These are phyloP conservation scores for Saturnispora mendoncae DNA, from an alignment of 805 yeast genomes.

Conservation along the genomic window DNA sequence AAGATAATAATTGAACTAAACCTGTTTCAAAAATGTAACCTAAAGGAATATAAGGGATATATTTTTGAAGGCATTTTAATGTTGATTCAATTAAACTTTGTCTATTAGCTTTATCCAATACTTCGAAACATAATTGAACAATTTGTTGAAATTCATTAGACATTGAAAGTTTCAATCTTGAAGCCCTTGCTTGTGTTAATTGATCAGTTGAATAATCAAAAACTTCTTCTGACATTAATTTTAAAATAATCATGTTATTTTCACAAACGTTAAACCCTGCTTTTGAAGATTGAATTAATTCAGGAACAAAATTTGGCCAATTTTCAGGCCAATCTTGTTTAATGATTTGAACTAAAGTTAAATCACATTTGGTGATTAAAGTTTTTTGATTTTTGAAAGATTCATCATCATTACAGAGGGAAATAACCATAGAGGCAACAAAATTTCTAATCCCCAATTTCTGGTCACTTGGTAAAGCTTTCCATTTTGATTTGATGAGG, in stretches of 20 bases:
- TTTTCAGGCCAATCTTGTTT: conserved; percentile 99
- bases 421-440: conserved; percentile 85
- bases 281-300: conserved; percentile 74
- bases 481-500: conserved; percentile 89
- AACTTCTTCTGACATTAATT: conserved; percentile 87
- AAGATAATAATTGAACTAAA: conserved; percentile 58
- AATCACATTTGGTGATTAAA: conserved; percentile 83
- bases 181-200: conserved; percentile 92
- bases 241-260: conserved; percentile 89
- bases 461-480: conserved; percentile 79
- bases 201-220: conserved; percentile 94
- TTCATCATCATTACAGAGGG: conserved; percentile 77
- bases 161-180: conserved; percentile 73
- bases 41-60: conserved; percentile 90
- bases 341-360: conserved; percentile 86
- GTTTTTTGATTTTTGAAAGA: conserved; percentile 67
- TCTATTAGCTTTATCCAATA: conserved; percentile 79
- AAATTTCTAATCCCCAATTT: conserved; percentile 90
- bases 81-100: conserved; percentile 81
- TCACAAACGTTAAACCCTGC: conserved; percentile 91
- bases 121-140: conserved; percentile 87
- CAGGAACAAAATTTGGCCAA: conserved; percentile 97
- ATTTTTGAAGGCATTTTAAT: conserved; percentile 68
- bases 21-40: conserved; percentile 87
- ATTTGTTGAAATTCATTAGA: conserved; percentile 87